phyloP scores from a whole-genome alignment of 1,284 basidiomycete genomes.

The Pseudomicrostroma phylloplanum region DNA sequence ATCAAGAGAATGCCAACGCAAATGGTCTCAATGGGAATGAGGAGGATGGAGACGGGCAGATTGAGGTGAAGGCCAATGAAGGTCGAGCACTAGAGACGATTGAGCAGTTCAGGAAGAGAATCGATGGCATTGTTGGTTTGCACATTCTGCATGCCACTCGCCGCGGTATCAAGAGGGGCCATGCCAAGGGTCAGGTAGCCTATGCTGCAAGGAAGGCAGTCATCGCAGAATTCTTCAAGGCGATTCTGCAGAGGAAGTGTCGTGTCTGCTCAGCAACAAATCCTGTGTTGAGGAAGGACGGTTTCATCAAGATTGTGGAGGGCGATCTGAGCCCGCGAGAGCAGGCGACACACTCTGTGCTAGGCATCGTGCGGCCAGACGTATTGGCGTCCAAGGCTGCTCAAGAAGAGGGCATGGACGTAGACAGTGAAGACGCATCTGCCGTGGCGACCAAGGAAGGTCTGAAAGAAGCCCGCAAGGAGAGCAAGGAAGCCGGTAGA shows the following conservation, averaged over 20 bases:
- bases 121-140: slow-evolving; percentile 57
- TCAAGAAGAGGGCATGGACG: slow-evolving; percentile 9
- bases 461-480: slow-evolving; percentile 38
- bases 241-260: slow-evolving; percentile 63
- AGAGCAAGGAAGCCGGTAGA: slow-evolving; percentile 34
- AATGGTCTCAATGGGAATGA: slow-evolving; percentile 28
- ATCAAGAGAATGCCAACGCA: slow-evolving; percentile 16
- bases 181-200: slow-evolving; percentile 65
- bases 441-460: slow-evolving; percentile 59
- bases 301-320: slow-evolving; percentile 88
- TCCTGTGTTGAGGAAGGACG: slow-evolving; percentile 88
- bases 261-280: slow-evolving; percentile 55
- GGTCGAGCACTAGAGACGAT: slow-evolving; percentile 47
- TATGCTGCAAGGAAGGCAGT: slow-evolving; percentile 80
- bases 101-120: slow-evolving; percentile 37
- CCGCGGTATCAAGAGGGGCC: slow-evolving; percentile 56
- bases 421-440: slow-evolving; percentile 11
- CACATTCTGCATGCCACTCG: slow-evolving; percentile 59
- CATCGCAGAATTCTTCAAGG: slow-evolving; percentile 75
- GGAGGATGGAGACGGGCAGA: slow-evolving; percentile 36
- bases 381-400: slow-evolving; percentile 12
- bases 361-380: slow-evolving; percentile 54
- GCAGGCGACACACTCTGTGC: slow-evolving; percentile 61
- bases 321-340: slow-evolving; percentile 78
- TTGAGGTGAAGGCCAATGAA: slow-evolving; percentile 50